Evolutionary conservation across 306 rosid species (phyloP).

Genomic region (Casuarina equisetifolia): DNA sequence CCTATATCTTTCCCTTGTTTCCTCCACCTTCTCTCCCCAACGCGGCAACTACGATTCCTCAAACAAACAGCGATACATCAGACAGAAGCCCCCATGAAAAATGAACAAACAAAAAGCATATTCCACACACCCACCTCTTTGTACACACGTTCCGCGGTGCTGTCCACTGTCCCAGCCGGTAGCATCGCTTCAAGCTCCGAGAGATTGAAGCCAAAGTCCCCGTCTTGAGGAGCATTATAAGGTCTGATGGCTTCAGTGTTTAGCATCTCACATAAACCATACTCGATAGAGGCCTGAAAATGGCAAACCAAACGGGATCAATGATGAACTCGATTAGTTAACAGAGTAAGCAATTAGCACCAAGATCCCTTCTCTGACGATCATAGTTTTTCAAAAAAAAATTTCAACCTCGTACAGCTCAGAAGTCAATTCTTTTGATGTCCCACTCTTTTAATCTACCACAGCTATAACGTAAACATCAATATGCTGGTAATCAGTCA

Average conservation of each 20-base stretch:
- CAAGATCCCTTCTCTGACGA: too few relatives aligned
- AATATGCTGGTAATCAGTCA: too few relatives aligned
- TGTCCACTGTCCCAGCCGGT: constrained; percentile 73
- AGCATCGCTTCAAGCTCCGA: constrained; percentile 69
- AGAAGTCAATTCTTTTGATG: too few relatives aligned
- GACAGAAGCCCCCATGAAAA: neutral
- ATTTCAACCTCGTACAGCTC: too few relatives aligned
- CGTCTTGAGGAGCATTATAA: constrained; percentile 59
- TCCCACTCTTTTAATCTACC: too few relatives aligned
- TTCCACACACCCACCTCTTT: constrained; percentile 48
- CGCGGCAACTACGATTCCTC: constrained; percentile 59
- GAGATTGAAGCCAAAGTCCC: constrained; percentile 68
- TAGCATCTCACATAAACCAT: constrained; percentile 87
- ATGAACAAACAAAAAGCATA: neutral
- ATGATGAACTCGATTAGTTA: neutral
- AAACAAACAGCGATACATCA: constrained; percentile 16
- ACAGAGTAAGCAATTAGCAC: neutral
- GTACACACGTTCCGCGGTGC: constrained; percentile 49
- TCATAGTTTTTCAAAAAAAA: too few relatives aligned
- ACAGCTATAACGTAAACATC: too few relatives aligned
- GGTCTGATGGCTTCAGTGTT: constrained; percentile 56
- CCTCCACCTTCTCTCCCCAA: constrained; percentile 55
- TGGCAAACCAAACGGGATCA: neutral
- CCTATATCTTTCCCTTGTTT: constrained; percentile 58
- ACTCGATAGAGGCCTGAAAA: constrained; percentile 72